Conservation (phyloP, 805 yeast species). For the Ogataea trehaloabstinens region DNA sequence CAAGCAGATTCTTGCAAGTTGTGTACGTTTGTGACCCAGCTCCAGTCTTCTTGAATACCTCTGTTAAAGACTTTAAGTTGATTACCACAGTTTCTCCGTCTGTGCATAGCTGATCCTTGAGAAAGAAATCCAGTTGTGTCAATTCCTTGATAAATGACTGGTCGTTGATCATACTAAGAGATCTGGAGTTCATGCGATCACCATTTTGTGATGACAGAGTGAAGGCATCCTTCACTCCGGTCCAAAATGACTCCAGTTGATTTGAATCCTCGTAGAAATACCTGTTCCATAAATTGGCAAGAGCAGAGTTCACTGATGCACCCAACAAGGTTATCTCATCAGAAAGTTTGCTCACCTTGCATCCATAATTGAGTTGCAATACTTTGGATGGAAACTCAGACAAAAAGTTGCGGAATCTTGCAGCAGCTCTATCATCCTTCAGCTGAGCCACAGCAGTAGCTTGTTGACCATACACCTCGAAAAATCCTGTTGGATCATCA, state of each 20-base stretch:
- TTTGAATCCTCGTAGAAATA: conserved; percentile 30
- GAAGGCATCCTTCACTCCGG: conserved; percentile 25
- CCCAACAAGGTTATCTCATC: conserved; percentile 26
- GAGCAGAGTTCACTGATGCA: conserved; percentile 9
- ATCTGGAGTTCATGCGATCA: conserved; percentile 21
- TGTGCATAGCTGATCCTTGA: conserved; percentile 21
- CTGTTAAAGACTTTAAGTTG: conserved; percentile 41
- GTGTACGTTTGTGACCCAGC: conserved; percentile 39
- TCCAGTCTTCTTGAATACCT: conserved; percentile 44
- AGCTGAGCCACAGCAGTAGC: conserved; percentile 24
- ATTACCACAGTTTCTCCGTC: conserved; percentile 32
- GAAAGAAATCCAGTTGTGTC: conserved; percentile 44
- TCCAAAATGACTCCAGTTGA: conserved; percentile 38
- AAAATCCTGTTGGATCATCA: conserved; percentile 33
- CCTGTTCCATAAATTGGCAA: conserved; percentile 24
- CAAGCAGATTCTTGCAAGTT: conserved; percentile 37
- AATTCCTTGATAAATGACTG: conserved; percentile 47
- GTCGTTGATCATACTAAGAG: conserved; percentile 39
- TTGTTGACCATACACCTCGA: conserved; percentile 10
- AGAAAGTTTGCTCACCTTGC: conserved; percentile 24
- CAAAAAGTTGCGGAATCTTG: conserved; percentile 21
- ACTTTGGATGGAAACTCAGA: conserved; percentile 25
- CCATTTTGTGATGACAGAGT: conserved; percentile 8
- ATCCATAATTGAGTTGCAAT: conserved; percentile 11
- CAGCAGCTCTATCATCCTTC: conserved; percentile 20